These are phyloP conservation scores for Saccharomyces hybrid DNA, from an alignment of 1,139 yeast genomes.

Conservation along the genomic window DNA sequence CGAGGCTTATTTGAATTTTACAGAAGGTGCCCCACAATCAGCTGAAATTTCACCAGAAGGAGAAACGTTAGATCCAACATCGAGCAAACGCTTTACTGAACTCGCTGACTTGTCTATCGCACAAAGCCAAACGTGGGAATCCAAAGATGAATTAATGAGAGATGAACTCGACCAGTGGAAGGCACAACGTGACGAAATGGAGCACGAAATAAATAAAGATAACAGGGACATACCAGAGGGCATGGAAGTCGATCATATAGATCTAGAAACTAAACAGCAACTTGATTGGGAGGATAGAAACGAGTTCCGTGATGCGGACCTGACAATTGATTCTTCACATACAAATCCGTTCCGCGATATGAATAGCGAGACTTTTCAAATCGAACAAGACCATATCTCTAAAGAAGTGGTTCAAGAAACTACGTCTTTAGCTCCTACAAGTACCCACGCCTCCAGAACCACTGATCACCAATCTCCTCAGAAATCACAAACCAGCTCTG, in stretches of 20 bases:
- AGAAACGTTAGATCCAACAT: conserved; percentile 15
- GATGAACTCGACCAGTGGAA: conserved; percentile 8
- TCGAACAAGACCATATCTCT: conserved; percentile 13
- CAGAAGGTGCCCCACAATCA: conserved; percentile 14
- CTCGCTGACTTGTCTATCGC: conserved; percentile 16
- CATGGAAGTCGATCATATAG: conserved; percentile 5
- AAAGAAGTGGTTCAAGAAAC: conserved; percentile 3
- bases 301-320: conserved; percentile 1
- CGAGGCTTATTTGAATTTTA: conserved; percentile 24
- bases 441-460: background rate
- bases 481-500: background rate
- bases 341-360: conserved; percentile 28
- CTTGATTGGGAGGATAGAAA: background rate
- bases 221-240: conserved; percentile 1
- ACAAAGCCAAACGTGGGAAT: conserved; percentile 6
- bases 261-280: conserved; percentile 4
- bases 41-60: background rate
- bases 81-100: conserved; percentile 4
- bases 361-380: conserved; percentile 17
- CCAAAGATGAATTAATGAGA: conserved; percentile 7
- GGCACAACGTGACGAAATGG: conserved; percentile 15
- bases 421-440: conserved; percentile 3
- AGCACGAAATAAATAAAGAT: conserved; percentile 15
- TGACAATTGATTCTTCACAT: conserved; percentile 7
- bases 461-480: conserved; percentile 2